Evolutionary conservation across 306 rosid species (phyloP).

Genomic region (Arachis hypogaea): DNA sequence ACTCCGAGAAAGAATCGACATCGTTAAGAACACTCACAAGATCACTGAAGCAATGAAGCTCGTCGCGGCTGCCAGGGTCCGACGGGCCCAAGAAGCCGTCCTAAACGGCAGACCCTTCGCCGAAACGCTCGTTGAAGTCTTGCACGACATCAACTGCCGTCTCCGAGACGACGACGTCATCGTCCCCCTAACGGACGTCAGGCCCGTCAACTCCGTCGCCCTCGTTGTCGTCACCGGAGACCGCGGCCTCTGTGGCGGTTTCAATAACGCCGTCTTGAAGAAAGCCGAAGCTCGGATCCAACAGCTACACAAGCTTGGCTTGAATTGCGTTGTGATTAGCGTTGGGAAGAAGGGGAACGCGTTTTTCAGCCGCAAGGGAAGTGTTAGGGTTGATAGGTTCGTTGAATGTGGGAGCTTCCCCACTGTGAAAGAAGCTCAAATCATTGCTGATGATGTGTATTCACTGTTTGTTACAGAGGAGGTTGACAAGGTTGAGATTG

Average conservation of each 20-base stretch:
- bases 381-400: constrained; percentile 52
- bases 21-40: constrained; percentile 61
- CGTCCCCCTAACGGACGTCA: constrained; percentile 50
- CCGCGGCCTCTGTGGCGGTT: constrained; percentile 77
- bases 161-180: constrained; percentile 59
- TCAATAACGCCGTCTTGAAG: constrained; percentile 55
- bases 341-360: constrained; percentile 76
- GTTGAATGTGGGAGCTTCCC: constrained; percentile 54
- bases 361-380: constrained; percentile 45
- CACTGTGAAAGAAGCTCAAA: constrained; percentile 66
- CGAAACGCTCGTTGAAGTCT: constrained; percentile 53
- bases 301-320: constrained; percentile 52
- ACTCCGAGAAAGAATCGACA: constrained; percentile 57
- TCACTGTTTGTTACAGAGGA: constrained; percentile 72
- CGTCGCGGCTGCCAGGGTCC: constrained; percentile 74
- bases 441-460: constrained; percentile 75
- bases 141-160: constrained; percentile 54
- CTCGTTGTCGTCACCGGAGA: constrained; percentile 67
- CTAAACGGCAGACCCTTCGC: constrained; percentile 73
- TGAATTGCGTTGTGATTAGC: constrained; percentile 60
- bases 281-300: constrained; percentile 54
- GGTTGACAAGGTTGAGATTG: constrained; percentile 80
- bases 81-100: constrained; percentile 84
- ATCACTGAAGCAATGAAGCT: constrained; percentile 85
- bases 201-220: constrained; percentile 62